Percentiles rank a stretch among this genome's conserved stretches.
These are phyloP conservation scores for Heterococcus sp. DNA, from an alignment of 108 stramenopile genomes.

Conservation along the genomic window DNA sequence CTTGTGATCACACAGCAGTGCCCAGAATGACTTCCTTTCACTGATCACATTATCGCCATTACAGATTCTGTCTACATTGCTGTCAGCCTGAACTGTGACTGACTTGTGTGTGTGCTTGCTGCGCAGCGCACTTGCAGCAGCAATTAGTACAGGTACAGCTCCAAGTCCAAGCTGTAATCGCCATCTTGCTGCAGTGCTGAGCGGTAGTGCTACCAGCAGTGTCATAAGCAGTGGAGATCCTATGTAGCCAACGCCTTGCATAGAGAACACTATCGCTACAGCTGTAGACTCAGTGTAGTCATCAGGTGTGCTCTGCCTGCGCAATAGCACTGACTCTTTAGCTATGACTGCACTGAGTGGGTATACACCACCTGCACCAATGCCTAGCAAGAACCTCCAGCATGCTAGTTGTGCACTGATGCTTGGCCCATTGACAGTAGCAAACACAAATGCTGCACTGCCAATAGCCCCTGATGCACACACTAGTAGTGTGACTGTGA, in stretches of 20 bases:
- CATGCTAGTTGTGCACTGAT: slow-evolving; percentile 40
- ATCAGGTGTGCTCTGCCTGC: not conserved
- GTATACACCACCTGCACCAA: slow-evolving; percentile 65
- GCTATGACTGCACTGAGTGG: slow-evolving; percentile 59
- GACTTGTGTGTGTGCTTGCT: too few species aligned
- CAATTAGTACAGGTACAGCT: too few species aligned
- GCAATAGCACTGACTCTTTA: too few species aligned
- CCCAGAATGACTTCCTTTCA: too few species aligned
- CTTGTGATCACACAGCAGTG: too few species aligned
- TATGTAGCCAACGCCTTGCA: slow-evolving; percentile 59
- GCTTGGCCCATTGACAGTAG: not conserved
- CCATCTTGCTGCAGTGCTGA: not conserved
- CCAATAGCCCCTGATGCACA: too few species aligned
- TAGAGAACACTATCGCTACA: slow-evolving; percentile 55
- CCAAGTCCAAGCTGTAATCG: not conserved
- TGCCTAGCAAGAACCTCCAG: slow-evolving; percentile 53
- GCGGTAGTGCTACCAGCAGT: not conserved
- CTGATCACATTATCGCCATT: too few species aligned
- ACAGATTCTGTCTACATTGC: too few species aligned
- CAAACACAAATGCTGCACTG: too few species aligned
- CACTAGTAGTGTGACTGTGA: too few species aligned
- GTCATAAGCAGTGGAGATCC: not conserved
- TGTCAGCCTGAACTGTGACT: too few species aligned
- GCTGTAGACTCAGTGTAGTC: not conserved
- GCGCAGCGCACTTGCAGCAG: too few species aligned